These are phyloP conservation scores for Backusella sp. DNA, from an alignment of 192 early-diverging fungal genomes.

Conservation along the genomic window DNA sequence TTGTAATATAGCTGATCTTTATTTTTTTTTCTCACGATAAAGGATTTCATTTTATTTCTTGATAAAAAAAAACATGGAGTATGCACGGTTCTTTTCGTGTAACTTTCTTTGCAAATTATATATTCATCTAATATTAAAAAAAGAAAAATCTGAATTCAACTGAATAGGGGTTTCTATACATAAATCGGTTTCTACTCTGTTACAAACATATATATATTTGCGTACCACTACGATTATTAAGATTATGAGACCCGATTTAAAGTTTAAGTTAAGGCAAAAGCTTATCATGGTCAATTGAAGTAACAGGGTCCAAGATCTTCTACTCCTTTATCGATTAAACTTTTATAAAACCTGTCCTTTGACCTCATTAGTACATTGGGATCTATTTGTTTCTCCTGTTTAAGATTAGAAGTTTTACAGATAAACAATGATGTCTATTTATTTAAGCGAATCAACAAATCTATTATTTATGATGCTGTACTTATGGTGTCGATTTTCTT, in stretches of 20 bases:
- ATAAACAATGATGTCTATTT: no score
- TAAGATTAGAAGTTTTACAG: not conserved
- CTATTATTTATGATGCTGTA: no score
- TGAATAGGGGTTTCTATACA: not conserved
- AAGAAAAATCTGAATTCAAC: not conserved
- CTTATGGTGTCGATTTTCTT: no score
- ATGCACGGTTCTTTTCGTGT: slow-evolving; percentile 8
- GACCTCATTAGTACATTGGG: not conserved
- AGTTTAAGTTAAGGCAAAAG: not conserved
- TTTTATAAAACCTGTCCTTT: not conserved
- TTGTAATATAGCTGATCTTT: not conserved
- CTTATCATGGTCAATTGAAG: not conserved
- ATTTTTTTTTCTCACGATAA: slow-evolving; percentile 7
- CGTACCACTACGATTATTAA: not conserved
- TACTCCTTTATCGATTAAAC: not conserved
- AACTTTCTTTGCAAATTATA: not conserved
- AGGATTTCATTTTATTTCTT: not conserved
- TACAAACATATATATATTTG: not conserved
- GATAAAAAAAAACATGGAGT: not conserved
- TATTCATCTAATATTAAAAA: not conserved
- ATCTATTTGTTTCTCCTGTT: not conserved
- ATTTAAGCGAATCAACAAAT: no score
- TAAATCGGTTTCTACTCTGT: not conserved
- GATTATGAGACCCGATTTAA: not conserved
- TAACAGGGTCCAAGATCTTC: not conserved